Evolutionary conservation across 805 yeast species (phyloP).

Genomic region (Saccharomyces jurei): DNA sequence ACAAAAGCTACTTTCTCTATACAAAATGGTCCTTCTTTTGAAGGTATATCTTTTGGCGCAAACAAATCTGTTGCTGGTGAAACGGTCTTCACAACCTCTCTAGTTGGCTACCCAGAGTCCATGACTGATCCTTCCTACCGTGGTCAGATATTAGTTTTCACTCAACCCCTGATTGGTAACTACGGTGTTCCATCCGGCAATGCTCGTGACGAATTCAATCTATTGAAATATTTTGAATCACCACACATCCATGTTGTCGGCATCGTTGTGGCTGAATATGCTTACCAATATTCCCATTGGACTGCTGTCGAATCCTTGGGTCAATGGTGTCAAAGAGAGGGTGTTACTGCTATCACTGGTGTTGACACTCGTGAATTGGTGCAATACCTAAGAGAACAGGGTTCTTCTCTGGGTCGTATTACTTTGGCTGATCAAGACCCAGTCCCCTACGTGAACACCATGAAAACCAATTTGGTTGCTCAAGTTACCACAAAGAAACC

Average conservation of each 20-base stretch:
- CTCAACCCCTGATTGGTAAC: conserved; percentile 95
- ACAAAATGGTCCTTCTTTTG: conserved; percentile 87
- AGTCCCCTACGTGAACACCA: conserved; percentile 67
- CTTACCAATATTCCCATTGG: conserved; percentile 97
- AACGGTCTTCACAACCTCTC: conserved; percentile 94
- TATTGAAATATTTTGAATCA: conserved; percentile 85
- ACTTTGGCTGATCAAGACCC: conserved; percentile 49
- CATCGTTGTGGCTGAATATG: conserved; percentile 91
- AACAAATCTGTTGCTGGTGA: conserved; percentile 89
- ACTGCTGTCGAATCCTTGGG: conserved; percentile 94
- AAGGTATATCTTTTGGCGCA: conserved; percentile 94
- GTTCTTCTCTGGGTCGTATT: conserved; percentile 86
- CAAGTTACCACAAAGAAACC: conserved; percentile 94
- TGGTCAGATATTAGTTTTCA: conserved; percentile 94
- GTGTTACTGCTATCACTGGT: conserved; percentile 93
- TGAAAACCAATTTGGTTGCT: conserved; percentile 79
- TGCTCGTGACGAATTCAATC: conserved; percentile 72
- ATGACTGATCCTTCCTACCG: conserved; percentile 98
- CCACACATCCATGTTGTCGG: conserved; percentile 91
- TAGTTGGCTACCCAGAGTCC: conserved; percentile 97
- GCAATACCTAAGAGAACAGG: conserved; percentile 87
- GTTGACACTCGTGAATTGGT: conserved; percentile 96
- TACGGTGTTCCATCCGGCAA: conserved; percentile 92
- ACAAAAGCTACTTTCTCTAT: conserved; percentile 86
- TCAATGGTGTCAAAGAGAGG: conserved; percentile 94